These are phyloP conservation scores for Crithidia mellificae DNA, from an alignment of 208 protist species.

Conservation along the genomic window DNA sequence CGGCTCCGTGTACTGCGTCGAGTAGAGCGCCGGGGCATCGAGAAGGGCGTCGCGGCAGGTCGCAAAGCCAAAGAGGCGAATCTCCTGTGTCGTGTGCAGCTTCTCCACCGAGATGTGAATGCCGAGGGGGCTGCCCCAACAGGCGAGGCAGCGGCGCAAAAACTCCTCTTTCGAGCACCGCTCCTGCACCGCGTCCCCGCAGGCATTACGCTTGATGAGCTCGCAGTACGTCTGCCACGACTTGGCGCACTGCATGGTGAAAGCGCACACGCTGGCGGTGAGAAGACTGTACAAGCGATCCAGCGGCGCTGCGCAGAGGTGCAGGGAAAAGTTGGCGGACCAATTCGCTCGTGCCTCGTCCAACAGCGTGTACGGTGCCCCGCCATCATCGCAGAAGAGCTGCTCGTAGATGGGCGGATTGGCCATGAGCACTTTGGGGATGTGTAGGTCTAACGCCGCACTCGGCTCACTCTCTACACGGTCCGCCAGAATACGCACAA, in stretches of 20 bases:
- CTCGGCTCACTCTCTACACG: constrained; percentile 36
- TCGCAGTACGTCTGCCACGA: constrained; percentile 67
- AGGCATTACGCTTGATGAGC: constrained; percentile 35
- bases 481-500: constrained; percentile 57
- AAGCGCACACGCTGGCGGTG: constrained; percentile 58
- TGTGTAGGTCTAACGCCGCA: constrained; percentile 30
- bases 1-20: constrained; percentile 13
- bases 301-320: constrained; percentile 21
- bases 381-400: constrained; percentile 46
- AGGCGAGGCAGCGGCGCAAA: constrained; percentile 50
- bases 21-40: constrained; percentile 27
- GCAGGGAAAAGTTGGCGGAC: constrained; percentile 24
- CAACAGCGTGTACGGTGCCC: constrained; percentile 30
- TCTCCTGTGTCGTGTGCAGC: constrained; percentile 22
- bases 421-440: constrained; percentile 30
- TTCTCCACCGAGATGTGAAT: constrained; percentile 42
- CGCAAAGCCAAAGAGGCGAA: constrained; percentile 30
- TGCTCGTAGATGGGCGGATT: constrained; percentile 60
- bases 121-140: constrained; percentile 66
- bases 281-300: constrained; percentile 61
- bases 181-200: constrained; percentile 27
- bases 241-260: constrained; percentile 58
- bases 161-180: constrained; percentile 60
- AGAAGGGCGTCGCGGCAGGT: constrained; percentile 29
- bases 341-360: constrained; percentile 25